phyloP scores from a whole-genome alignment of 768 basidiomycete genomes.

The Mycena latifolia region DNA sequence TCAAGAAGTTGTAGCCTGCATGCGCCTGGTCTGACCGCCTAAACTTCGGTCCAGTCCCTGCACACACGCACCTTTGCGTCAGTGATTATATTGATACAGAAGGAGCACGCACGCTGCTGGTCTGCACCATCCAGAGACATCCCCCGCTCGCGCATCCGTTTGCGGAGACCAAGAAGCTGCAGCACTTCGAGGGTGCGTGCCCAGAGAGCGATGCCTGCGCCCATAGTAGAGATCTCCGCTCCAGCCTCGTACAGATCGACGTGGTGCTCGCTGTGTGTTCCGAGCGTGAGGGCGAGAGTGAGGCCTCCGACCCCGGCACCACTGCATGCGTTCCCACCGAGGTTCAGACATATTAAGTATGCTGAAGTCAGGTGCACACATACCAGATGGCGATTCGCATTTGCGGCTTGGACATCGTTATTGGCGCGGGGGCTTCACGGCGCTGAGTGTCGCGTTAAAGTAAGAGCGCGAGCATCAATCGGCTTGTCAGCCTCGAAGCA shows the following conservation, averaged over 20 bases:
- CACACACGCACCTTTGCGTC: constrained; percentile 9
- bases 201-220: constrained; percentile 21
- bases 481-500: constrained; percentile 15
- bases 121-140: constrained; percentile 21
- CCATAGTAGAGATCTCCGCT: constrained; percentile 20
- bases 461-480: constrained; percentile 12
- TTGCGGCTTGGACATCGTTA: constrained; percentile 16
- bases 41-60: constrained; percentile 23
- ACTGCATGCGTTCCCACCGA: constrained; percentile 19
- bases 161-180: constrained; percentile 17
- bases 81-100: constrained; percentile 14
- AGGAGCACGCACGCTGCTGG: constrained; percentile 17
- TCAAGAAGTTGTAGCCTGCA: constrained; percentile 21
- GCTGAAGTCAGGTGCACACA: constrained; percentile 8
- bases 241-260: constrained; percentile 25
- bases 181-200: constrained; percentile 23
- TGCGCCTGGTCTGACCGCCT: constrained; percentile 22
- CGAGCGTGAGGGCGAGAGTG: constrained; percentile 20
- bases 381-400: constrained; percentile 23
- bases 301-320: constrained; percentile 22
- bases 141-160: constrained; percentile 19
- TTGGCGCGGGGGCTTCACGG: constrained; percentile 1
- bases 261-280: constrained; percentile 15
- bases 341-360: constrained; percentile 17
- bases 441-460: constrained; percentile 10